Evolutionary conservation across 768 basidiomycete genomes (phyloP).

Genomic region (Chalciporus piperatus): DNA sequence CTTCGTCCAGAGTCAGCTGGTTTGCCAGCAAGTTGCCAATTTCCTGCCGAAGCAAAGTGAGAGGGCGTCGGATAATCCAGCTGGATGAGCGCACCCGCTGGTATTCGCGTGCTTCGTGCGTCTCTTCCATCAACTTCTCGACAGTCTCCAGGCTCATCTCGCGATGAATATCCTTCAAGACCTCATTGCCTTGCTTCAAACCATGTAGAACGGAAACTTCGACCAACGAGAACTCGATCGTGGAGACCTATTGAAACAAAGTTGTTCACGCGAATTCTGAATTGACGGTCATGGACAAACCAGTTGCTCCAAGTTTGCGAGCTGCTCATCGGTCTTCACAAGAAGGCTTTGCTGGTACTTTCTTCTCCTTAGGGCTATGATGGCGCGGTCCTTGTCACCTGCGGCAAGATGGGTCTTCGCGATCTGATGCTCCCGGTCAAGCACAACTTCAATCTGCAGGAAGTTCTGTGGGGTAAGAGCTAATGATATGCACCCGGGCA

Average conservation of each 20-base stretch:
- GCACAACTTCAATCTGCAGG: conserved; percentile 75
- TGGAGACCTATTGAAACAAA: conserved; percentile 68
- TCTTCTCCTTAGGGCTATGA: conserved; percentile 82
- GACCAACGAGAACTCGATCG: conserved; percentile 94
- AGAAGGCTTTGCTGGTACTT: conserved; percentile 94
- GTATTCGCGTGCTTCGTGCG: conserved; percentile 88
- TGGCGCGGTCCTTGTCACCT: conserved; percentile 84
- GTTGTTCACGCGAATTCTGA: not conserved
- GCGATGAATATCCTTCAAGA: conserved; percentile 89
- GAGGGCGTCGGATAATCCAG: not conserved
- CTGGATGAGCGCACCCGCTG: conserved; percentile 58
- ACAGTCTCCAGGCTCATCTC: conserved; percentile 91
- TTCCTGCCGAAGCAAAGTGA: conserved; percentile 57
- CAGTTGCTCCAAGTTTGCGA: conserved; percentile 85
- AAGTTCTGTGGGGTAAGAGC: not conserved
- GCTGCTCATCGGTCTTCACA: conserved; percentile 83
- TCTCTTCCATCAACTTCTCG: conserved; percentile 93
- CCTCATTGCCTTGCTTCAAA: conserved; percentile 88
- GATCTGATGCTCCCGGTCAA: conserved; percentile 86
- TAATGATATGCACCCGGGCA: conserved; percentile 10
- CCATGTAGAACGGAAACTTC: conserved; percentile 93
- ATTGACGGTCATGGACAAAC: conserved; percentile 42
- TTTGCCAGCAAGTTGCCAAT: conserved; percentile 84
- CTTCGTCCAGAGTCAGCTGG: conserved; percentile 82
- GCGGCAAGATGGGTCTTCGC: conserved; percentile 77